Conservation (phyloP, 257 asterid genomes). For the Cordia subcordata region DNA sequence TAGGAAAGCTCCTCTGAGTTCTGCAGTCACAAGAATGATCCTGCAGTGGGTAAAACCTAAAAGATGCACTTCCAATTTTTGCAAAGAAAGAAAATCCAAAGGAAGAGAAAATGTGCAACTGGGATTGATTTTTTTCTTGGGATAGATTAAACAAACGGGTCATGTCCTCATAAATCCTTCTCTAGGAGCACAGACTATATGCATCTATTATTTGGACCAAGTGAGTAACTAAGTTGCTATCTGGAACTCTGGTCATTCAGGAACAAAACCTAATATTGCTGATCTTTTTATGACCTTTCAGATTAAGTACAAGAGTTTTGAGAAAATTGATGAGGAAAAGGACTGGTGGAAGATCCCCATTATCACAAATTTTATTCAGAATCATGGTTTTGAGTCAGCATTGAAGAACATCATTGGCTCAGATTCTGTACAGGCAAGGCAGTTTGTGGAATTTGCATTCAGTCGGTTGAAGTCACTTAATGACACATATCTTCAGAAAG, state of each 20-base stretch:
- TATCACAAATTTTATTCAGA: slow-evolving; percentile 71
- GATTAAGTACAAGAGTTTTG: slow-evolving; percentile 87
- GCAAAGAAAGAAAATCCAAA: not conserved
- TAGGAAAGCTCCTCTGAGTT: too few relatives aligned
- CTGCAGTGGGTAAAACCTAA: too few relatives aligned
- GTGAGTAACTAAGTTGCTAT: not conserved
- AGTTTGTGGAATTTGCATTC: slow-evolving; percentile 90
- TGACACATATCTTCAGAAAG: slow-evolving; percentile 51
- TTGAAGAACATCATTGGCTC: slow-evolving; percentile 76
- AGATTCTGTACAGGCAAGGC: slow-evolving; percentile 86
- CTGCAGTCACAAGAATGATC: too few relatives aligned
- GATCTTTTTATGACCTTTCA: slow-evolving; percentile 25
- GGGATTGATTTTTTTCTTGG: not conserved
- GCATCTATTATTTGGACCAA: not conserved
- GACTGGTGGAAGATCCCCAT: slow-evolving; percentile 95
- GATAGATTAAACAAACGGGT: not conserved
- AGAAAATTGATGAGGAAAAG: slow-evolving; percentile 80
- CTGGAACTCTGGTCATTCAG: not conserved
- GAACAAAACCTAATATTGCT: not conserved
- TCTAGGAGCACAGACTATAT: not conserved
- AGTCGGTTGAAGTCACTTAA: slow-evolving; percentile 75
- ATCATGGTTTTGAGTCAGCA: slow-evolving; percentile 70
- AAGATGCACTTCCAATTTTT: not conserved
- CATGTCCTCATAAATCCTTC: not conserved
- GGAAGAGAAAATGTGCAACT: not conserved